Base-by-base conservation (phyloP, 805 yeast species). In the Pichia nanzhaoensis region DNA sequence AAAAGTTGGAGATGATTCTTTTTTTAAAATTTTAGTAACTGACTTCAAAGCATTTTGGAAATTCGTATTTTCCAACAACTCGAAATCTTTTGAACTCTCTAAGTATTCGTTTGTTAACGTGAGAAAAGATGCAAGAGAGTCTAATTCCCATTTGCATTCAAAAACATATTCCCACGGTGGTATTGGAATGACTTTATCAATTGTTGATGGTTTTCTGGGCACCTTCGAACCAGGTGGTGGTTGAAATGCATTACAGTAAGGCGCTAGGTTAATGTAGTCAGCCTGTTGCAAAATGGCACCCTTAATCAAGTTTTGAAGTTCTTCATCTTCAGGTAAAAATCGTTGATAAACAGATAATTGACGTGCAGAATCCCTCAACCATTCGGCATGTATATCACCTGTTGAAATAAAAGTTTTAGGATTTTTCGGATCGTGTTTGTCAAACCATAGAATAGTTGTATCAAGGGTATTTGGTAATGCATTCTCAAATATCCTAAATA, bases 381-480 rank as follows among this genome's bases (percentile, higher is more conserved):
- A 88, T 62, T 88, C 95, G 2, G 96, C 96, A 60, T 86, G 89
- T 45, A 88, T 88, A 58, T 88, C 96, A 9, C 96, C 96, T 0
- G 96, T 88, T 28, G 87, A 91, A 1, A 88, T 75, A 62, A 88
- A 88, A 1, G 95, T 71, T 50, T 79, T 76, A 0, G 89, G 76
- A 45, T 54, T 20, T 47, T 51, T 37, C 12, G 39, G 48, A 16
- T 52, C 41, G 16, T 50, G 41, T 3, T 57, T 51, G 60, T 51
- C 41, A 60, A 82, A 87, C 86, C 88, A 88, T 44, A 84, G 67
- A 39, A 88, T 77, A 0, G 96, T 87, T 1, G 96, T 88, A 56
- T 88, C 96, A 43, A 88, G 65, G 0, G 96, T 88, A 59, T 88
- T 88, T 6, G 96, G 96, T 47, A 87, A 72, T 37, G 91, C 73